These are phyloP conservation scores for Amauroascus niger DNA, from an alignment of 2,329 filamentous ascomycete species.

Conservation along the genomic window DNA sequence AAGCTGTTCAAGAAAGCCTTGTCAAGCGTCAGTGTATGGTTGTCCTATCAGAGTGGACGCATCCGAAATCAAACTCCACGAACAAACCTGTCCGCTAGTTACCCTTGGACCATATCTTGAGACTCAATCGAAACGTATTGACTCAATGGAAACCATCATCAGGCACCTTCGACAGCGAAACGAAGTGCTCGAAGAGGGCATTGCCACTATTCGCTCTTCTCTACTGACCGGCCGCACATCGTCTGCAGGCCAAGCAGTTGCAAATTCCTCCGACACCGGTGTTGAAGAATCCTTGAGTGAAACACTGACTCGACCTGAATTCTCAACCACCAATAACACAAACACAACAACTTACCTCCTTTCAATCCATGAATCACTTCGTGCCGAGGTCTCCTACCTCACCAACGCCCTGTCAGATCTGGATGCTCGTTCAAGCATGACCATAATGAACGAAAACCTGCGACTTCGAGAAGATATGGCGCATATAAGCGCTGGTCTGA, in stretches of 20 bases:
- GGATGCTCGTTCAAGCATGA: conserved; percentile 53
- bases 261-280: conserved; percentile 10
- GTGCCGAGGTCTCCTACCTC: conserved; percentile 49
- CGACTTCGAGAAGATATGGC: conserved; percentile 54
- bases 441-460: conserved; percentile 53
- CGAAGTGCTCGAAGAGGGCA: conserved; percentile 39
- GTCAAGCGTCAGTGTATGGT: conserved; percentile 36
- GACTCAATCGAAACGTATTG: conserved; percentile 35
- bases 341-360: conserved; percentile 48
- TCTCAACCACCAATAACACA: conserved; percentile 27
- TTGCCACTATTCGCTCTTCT: conserved; percentile 35
- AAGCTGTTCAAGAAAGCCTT: conserved; percentile 30
- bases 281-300: conserved; percentile 16
- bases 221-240: conserved; percentile 27
- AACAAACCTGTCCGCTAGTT: conserved; percentile 43
- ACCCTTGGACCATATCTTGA: conserved; percentile 39
- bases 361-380: conserved; percentile 51
- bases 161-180: conserved; percentile 39
- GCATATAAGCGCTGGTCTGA: conserved; percentile 51
- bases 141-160: conserved; percentile 38
- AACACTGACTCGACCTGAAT: conserved; percentile 11
- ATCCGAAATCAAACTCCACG: conserved; percentile 35
- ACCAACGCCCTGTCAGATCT: conserved; percentile 48
- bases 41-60: conserved; percentile 33
- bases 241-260: conserved; percentile 14